A percentile compares a stretch with the other conserved stretches of the same genome.
These are phyloP conservation scores for Eucalyptus regnans DNA, from an alignment of 345 rosid genomes.

Conservation along the genomic window DNA sequence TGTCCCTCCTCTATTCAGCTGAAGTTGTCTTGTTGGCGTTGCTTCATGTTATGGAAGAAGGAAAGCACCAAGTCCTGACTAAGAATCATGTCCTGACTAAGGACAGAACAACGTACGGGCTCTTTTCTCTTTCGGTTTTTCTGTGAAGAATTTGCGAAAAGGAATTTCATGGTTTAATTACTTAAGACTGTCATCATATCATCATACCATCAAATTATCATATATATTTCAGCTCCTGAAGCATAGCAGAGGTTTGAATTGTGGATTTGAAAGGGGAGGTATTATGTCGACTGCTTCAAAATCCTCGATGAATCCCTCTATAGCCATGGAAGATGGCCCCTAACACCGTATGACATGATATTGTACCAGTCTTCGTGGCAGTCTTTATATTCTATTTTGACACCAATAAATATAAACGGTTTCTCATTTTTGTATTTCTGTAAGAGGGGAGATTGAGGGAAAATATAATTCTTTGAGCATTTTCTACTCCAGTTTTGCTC, in stretches of 20 bases:
- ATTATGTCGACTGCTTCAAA: background rate
- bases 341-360: background rate
- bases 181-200: background rate
- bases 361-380: background rate
- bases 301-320: background rate
- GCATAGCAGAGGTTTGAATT: background rate
- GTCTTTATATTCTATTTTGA: background rate
- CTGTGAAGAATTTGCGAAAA: background rate
- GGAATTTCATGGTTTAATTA: background rate
- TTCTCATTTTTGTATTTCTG: background rate
- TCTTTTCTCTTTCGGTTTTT: background rate
- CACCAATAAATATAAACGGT: too few relatives aligned
- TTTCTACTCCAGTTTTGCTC: background rate
- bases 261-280: background rate
- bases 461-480: background rate
- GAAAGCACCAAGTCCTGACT: background rate
- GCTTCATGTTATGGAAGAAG: background rate
- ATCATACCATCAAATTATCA: background rate
- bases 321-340: background rate
- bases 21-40: background rate
- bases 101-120: too few relatives aligned
- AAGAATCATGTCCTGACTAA: background rate
- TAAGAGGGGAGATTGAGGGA: background rate
- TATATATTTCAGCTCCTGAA: background rate
- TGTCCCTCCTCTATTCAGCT: background rate